Evolutionary conservation across 176 grass and related monocot species (phyloP).

Genomic region (Carex cristatella): DNA sequence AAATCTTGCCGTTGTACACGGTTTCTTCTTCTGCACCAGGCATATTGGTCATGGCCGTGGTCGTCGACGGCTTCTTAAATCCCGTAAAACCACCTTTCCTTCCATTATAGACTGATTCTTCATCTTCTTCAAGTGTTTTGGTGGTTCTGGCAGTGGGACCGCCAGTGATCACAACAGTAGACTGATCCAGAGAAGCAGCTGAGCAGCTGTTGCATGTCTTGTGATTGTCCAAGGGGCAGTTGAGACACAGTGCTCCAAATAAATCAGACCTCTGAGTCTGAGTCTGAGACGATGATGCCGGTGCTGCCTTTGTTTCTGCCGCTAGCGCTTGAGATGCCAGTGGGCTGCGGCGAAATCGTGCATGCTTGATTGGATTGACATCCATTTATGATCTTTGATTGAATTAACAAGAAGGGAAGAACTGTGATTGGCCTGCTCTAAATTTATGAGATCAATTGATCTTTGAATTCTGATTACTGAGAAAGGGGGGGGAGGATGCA

Average conservation of each 20-base stretch:
- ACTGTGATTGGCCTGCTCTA: neutral
- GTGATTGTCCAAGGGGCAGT: neutral
- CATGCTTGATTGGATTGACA: neutral
- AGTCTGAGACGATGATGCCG: neutral
- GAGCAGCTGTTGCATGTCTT: neutral
- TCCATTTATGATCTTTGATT: constrained; percentile 2
- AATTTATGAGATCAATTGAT: neutral
- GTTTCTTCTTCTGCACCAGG: constrained; percentile 15
- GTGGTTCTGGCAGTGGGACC: neutral
- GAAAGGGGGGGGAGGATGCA: neutral
- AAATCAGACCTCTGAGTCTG: neutral
- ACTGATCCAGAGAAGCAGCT: neutral
- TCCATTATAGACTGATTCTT: constrained; percentile 7
- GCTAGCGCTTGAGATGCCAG: neutral
- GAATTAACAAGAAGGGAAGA: neutral
- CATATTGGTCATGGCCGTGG: neutral
- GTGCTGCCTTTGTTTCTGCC: neutral
- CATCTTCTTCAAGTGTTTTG: neutral
- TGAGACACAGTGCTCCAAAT: neutral
- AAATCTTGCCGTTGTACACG: constrained; percentile 10
- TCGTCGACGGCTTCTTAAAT: constrained; percentile 14
- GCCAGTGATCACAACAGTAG: neutral
- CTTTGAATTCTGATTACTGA: neutral
- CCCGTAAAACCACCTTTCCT: neutral
- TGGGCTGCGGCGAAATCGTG: neutral